Evolutionary conservation across 305 asterid genomes (phyloP).

Genomic region (Fraxinus velutina): DNA sequence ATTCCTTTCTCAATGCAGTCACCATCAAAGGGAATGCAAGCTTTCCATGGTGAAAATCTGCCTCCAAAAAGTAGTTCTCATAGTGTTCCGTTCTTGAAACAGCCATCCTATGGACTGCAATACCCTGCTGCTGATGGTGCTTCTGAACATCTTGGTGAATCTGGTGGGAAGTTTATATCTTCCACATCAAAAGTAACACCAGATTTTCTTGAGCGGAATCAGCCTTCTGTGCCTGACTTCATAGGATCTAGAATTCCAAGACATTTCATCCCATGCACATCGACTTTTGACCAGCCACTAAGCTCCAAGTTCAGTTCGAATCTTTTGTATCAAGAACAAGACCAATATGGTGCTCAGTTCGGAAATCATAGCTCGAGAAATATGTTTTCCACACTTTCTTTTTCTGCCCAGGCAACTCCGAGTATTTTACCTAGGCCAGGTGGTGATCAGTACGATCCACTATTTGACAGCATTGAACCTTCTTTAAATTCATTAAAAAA

Average conservation of each 20-base stretch:
- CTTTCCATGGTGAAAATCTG: conserved; percentile 40
- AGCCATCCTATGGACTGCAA: conserved; percentile 39
- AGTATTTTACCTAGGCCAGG: conserved; percentile 36
- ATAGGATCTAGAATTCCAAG: conserved; percentile 47
- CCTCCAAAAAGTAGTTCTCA: conserved; percentile 37
- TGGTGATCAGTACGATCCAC: conserved; percentile 80
- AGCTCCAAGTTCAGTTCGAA: conserved; percentile 47
- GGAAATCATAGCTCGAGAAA: conserved; percentile 37
- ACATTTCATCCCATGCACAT: conserved; percentile 64
- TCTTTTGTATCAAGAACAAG: conserved; percentile 42
- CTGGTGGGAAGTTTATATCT: conserved; percentile 37
- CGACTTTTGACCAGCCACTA: conserved; percentile 62
- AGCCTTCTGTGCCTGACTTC: conserved; percentile 32
- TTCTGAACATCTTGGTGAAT: conserved; percentile 36
- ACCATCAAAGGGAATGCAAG: conserved; percentile 34
- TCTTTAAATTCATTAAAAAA: conserved; percentile 45
- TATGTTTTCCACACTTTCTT: conserved; percentile 29
- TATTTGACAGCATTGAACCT: conserved; percentile 79
- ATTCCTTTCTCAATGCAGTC: conserved; percentile 35
- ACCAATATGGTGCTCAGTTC: conserved; percentile 37
- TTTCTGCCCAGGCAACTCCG: conserved; percentile 39
- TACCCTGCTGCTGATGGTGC: conserved; percentile 32
- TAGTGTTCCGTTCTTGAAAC: conserved; percentile 35
- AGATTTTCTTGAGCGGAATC: conserved; percentile 45
- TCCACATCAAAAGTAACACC: conserved; percentile 40